A percentile compares a stretch with the other conserved stretches of the same genome.
These are phyloP conservation scores for Themeda triandra DNA, from an alignment of 176 grass and related monocot species.

Conservation along the genomic window DNA sequence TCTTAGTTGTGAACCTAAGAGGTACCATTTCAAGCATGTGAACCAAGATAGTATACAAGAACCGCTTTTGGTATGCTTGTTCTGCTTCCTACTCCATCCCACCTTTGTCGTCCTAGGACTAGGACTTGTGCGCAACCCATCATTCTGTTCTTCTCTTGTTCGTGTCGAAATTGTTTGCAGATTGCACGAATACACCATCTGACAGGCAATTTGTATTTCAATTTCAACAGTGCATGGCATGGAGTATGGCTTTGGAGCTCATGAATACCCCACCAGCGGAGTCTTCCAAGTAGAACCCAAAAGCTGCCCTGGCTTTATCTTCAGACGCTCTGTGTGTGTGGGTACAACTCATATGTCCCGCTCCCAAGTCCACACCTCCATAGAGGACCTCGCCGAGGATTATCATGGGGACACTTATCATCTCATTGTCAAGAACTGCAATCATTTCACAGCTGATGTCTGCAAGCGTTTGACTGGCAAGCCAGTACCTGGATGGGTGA, in stretches of 20 bases:
- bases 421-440: constrained; percentile 85
- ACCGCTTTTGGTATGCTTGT: neutral
- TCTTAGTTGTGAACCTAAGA: neutral
- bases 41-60: neutral
- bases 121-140: neutral
- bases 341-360: constrained; percentile 71
- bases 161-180: neutral
- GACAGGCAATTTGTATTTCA: neutral
- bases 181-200: neutral
- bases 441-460: constrained; percentile 82
- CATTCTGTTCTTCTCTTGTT: neutral
- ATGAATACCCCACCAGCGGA: constrained; percentile 75
- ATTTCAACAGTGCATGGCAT: constrained; percentile 92
- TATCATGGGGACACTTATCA: constrained; percentile 87
- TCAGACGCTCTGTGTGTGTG: constrained; percentile 71
- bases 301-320: constrained; percentile 79
- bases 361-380: constrained; percentile 48
- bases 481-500: constrained; percentile 78
- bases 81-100: neutral
- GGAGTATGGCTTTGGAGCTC: constrained; percentile 93
- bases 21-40: neutral
- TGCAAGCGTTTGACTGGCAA: constrained; percentile 59
- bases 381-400: constrained; percentile 72
- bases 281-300: constrained; percentile 89
- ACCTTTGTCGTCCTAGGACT: neutral